These are phyloP conservation scores for Naganishia vaughanmartiniae DNA, from an alignment of 768 basidiomycete species.

Conservation along the genomic window DNA sequence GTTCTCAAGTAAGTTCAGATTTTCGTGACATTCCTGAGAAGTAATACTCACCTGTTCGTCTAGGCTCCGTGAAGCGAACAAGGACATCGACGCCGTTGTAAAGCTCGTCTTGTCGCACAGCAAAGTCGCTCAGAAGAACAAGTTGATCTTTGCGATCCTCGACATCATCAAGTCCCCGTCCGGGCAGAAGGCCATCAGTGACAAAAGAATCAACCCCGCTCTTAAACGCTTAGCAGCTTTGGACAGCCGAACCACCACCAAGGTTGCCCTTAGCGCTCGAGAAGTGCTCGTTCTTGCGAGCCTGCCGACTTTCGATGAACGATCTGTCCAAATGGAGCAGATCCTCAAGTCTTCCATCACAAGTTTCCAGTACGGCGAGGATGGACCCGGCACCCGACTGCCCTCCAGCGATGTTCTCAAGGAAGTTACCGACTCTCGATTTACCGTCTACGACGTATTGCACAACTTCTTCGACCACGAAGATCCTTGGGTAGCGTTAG, in stretches of 20 bases:
- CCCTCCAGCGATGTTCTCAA: slow-evolving; percentile 82
- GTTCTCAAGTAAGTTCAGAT: slow-evolving; percentile 60
- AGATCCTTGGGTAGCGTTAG: slow-evolving; percentile 80
- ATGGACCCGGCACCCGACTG: slow-evolving; percentile 64
- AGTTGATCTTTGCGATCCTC: slow-evolving; percentile 77
- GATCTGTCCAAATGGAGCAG: slow-evolving; percentile 86
- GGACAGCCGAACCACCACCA: slow-evolving; percentile 90
- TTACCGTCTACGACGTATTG: slow-evolving; percentile 94
- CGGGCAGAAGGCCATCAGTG: slow-evolving; percentile 63
- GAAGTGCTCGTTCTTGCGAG: slow-evolving; percentile 94
- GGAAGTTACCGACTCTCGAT: slow-evolving; percentile 92
- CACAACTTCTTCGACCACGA: slow-evolving; percentile 88
- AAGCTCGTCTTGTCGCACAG: slow-evolving; percentile 88
- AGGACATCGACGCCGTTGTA: slow-evolving; percentile 85
- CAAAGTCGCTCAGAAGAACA: slow-evolving; percentile 88
- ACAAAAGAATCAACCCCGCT: slow-evolving; percentile 70
- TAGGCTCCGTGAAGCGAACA: slow-evolving; percentile 78
- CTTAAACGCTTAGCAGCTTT: slow-evolving; percentile 77
- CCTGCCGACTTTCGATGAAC: slow-evolving; percentile 96
- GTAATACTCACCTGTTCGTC: neutral
- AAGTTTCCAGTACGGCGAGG: slow-evolving; percentile 85
- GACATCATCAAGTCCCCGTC: slow-evolving; percentile 83
- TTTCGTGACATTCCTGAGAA: neutral
- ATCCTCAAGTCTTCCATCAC: slow-evolving; percentile 85
- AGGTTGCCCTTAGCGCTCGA: slow-evolving; percentile 89